Base-by-base conservation (phyloP, 108 stramenopile species). In the Cyclotella cryptica region DNA sequence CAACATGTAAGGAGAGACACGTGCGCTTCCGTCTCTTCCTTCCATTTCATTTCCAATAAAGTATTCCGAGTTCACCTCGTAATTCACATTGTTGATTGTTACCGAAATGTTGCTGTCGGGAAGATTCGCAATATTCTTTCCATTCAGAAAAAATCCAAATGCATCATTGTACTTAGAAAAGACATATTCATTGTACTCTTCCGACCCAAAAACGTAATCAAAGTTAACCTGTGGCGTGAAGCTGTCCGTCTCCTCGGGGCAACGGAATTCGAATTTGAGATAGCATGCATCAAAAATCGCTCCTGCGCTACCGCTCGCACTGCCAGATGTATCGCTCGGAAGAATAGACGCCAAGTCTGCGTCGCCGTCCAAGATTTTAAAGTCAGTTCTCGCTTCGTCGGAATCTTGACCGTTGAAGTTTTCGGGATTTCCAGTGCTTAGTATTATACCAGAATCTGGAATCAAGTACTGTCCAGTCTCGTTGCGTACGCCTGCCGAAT, bases 111-210 rank as follows among this genome's bases (percentile, higher is more conserved):
- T 11, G 13, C 52, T 70, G 12, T 59, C 73, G 10, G 80, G 75
- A 1, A 81, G 11, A 3, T 63, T 11, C 6, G 80, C 80, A 63
- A 81, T 77, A 60, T 81, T 81, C 58, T 77, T 21, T 2, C 55
- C 75, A 64, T 81, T 81, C 40, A 81, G n/a, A 27, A 81, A 81
- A 58, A 81, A 81, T 0, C 80, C 80, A 55, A 81, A 76, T 0
- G 45, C 80, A 52, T 81, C 80, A 27, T 77, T 72, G 46, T 72
- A 76, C 27, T 71, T 27, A 15, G 69, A 66, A 30, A 71, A 76
- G 13, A 73, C 78, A 51, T 79, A 79, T 43, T 79, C 78, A 4
- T 52, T 18, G 52, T 81, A 81, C 42, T 81, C 80, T 51, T 81
- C 80, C 15, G 80, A 81, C 0, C 69, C 80, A 71, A 81, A 81